Evolutionary conservation across 1,284 basidiomycete species (phyloP).

Genomic region (Pholiota adiposa): DNA sequence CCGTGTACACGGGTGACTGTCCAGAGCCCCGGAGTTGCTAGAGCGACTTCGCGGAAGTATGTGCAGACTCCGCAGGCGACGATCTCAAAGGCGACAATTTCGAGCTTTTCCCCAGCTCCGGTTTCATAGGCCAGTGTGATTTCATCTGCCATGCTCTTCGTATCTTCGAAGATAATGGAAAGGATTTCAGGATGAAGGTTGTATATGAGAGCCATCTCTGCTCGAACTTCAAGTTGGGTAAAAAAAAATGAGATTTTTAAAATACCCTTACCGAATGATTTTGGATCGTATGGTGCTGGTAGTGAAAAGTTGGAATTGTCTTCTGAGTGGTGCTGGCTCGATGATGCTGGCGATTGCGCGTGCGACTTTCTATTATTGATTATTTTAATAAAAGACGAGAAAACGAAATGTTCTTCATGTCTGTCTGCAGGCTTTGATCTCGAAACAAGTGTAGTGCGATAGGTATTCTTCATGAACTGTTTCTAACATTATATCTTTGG

Average conservation of each 20-base stretch:
- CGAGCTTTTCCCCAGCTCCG: conserved; percentile 11
- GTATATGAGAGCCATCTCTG: conserved; percentile 13
- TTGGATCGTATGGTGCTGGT: not conserved
- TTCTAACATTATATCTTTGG: too few species aligned
- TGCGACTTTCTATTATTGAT: too few species aligned
- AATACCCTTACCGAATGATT: not conserved
- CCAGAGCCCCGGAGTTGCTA: conserved; percentile 43
- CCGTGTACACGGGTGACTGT: conserved; percentile 34
- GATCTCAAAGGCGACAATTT: conserved; percentile 36
- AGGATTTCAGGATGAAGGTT: conserved; percentile 34
- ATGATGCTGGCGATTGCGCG: too few species aligned
- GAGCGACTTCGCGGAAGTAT: conserved; percentile 41
- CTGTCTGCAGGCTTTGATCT: too few species aligned
- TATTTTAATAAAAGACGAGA: too few species aligned
- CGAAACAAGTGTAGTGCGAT: too few species aligned
- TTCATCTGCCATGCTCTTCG: conserved; percentile 25
- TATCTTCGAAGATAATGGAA: conserved; percentile 32
- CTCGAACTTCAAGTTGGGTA: not conserved
- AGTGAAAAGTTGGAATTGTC: not conserved
- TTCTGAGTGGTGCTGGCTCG: too few species aligned
- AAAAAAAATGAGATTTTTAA: not conserved
- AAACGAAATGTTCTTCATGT: too few species aligned
- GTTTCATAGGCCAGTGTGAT: conserved; percentile 12
- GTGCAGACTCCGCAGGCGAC: conserved; percentile 41
- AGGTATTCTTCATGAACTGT: too few species aligned